Base-by-base conservation (phyloP, 1,139 yeast genomes). In the Wickerhamomyces sp. region DNA sequence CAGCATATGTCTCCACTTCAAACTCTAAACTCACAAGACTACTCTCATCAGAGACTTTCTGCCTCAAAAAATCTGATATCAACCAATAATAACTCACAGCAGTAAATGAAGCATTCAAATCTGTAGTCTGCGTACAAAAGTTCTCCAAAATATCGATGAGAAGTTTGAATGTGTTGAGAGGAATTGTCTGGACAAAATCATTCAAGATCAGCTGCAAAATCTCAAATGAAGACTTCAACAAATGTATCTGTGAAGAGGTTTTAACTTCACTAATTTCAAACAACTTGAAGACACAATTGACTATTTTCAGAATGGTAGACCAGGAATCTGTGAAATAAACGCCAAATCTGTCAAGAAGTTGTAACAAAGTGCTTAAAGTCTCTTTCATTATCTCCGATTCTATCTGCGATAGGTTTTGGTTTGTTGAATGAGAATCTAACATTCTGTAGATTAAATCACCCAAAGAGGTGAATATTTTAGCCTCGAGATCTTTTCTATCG, bases 71-170 rank as follows among this genome's bases (percentile, higher is more conserved):
- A 53, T 89, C 97, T 46, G 95, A 83, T 8, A 89, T 75, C 23
- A 83, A 59, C 97, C 97, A 91, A 52, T 87, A 89, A 49, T 87
- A 85, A 49, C 96, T 85, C 8, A 88, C 84, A 0, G 96, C 79
- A 35, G 94, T 85, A 54, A 89, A 88, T 0, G 96, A 85, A 23
- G 87, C 84, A 54, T 91, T 91, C 47, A 89, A 60, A 47, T 88
- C 95, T 42, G 64, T 68, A 3, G 59, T 60, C 51, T 91, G 97
- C 11, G 68, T 60, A 30, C 87, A 80, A 57, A 87, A 91, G 42
- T 76, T 72, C 45, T 70, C 73, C 28, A 89, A 65, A 1, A 89
- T 78, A 45, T 85, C 87, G 40, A 87, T 76, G 23, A 88, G 69
- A 6, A 70, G 66, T 41, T 70, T 72, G 31, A 86, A 65, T 37